Percentiles rank a stretch among this genome's conserved stretches.
These are phyloP conservation scores for Floccularia luteovirens DNA, from an alignment of 768 basidiomycete species.

Conservation along the genomic window DNA sequence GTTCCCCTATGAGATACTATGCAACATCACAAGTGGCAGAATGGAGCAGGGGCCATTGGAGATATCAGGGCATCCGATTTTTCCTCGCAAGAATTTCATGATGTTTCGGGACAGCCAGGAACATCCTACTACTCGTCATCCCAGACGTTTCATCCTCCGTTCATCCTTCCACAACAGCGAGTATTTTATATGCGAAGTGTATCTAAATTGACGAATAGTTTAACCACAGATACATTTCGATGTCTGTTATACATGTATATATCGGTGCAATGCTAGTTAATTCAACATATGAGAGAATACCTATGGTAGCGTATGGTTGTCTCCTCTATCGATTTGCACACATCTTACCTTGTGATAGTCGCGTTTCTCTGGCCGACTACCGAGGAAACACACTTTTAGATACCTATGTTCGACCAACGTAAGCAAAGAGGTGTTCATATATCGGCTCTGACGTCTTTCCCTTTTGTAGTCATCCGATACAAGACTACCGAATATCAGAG, in stretches of 20 bases:
- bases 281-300: slow-evolving; percentile 21
- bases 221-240: slow-evolving; percentile 44
- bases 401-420: slow-evolving; percentile 49
- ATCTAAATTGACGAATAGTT: too few relatives aligned
- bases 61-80: too few relatives aligned
- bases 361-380: slow-evolving; percentile 44
- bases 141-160: too few relatives aligned
- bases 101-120: too few relatives aligned
- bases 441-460: background rate
- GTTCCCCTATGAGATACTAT: too few relatives aligned
- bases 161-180: too few relatives aligned
- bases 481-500: slow-evolving; percentile 35
- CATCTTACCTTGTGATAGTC: slow-evolving; percentile 21
- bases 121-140: too few relatives aligned
- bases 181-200: too few relatives aligned
- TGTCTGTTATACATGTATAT: slow-evolving; percentile 35
- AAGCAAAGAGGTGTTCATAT: slow-evolving; percentile 10
- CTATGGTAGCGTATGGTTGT: slow-evolving; percentile 44
- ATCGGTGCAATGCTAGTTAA: slow-evolving; percentile 23
- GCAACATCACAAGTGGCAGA: too few relatives aligned
- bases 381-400: slow-evolving; percentile 36
- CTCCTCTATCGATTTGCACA: slow-evolving; percentile 1
- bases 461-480: slow-evolving; percentile 32
- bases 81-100: too few relatives aligned
- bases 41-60: too few relatives aligned